Conservation (phyloP, 2,329 filamentous ascomycete species). For the Pseudogymnoascus sp. region DNA sequence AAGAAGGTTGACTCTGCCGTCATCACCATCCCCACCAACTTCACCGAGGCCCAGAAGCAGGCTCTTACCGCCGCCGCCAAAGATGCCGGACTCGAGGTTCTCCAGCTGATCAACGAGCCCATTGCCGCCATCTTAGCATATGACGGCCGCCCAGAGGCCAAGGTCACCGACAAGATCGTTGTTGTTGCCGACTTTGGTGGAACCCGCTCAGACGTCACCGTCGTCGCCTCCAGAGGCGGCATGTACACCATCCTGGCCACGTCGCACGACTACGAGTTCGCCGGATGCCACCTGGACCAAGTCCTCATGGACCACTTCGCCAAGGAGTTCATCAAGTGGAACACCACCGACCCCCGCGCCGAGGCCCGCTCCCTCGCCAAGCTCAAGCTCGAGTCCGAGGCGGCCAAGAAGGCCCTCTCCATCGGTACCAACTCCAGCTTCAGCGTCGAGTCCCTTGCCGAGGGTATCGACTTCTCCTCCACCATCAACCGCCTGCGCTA, state of each 20-base stretch:
- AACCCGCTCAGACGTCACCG: constrained; percentile 82
- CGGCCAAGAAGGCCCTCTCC: constrained; percentile 84
- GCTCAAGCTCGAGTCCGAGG: constrained; percentile 83
- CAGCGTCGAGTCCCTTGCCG: constrained; percentile 82
- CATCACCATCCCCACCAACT: constrained; percentile 89
- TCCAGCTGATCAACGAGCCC: constrained; percentile 89
- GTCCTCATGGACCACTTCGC: constrained; percentile 92
- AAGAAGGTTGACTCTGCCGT: constrained; percentile 93
- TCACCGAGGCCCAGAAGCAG: constrained; percentile 75
- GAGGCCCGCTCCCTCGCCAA: constrained; percentile 80
- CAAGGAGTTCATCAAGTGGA: constrained; percentile 98
- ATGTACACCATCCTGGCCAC: constrained; percentile 95
- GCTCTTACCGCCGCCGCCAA: constrained; percentile 71
- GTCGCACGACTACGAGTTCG: constrained; percentile 89
- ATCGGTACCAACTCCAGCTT: constrained; percentile 83
- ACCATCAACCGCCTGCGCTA: constrained; percentile 91
- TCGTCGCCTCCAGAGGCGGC: constrained; percentile 83
- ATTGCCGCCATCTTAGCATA: constrained; percentile 84
- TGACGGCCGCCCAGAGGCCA: constrained; percentile 71
- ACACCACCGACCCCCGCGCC: constrained; percentile 71
- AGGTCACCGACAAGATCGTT: constrained; percentile 74
- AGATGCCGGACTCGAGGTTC: constrained; percentile 73
- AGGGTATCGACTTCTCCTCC: constrained; percentile 82
- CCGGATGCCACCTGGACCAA: constrained; percentile 78
- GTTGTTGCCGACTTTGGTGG: constrained; percentile 91